phyloP scores from a whole-genome alignment of 768 basidiomycete genomes.

The Imleria badia region DNA sequence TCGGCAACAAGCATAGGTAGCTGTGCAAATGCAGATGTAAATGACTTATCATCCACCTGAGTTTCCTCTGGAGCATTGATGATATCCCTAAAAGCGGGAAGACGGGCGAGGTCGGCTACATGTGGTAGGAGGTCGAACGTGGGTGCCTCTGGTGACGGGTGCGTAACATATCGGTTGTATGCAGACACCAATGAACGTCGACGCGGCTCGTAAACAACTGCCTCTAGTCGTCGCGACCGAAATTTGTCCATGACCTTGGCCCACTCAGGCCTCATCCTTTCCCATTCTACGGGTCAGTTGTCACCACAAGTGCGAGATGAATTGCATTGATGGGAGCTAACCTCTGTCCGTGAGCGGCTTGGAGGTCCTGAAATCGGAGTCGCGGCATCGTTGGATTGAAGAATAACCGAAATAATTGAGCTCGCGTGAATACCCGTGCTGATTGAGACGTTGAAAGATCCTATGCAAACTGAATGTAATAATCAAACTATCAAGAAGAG shows the following conservation, averaged over 20 bases:
- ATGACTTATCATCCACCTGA: not conserved
- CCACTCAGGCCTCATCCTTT: constrained; percentile 1
- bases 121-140: not conserved
- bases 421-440: constrained; percentile 6
- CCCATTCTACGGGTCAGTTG: constrained; percentile 3
- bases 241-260: not conserved
- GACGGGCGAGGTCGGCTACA: not conserved
- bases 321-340: not conserved
- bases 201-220: not conserved
- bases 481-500: not conserved
- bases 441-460: constrained; percentile 7
- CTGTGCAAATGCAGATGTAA: constrained; percentile 8
- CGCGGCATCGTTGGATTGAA: not conserved
- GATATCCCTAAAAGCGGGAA: not conserved
- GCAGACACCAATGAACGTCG: not conserved
- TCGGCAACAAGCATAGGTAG: constrained; percentile 1
- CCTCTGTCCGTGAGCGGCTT: constrained; percentile 12
- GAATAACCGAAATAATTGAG: not conserved
- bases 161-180: not conserved
- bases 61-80: not conserved
- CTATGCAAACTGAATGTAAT: not conserved
- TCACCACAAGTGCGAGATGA: not conserved
- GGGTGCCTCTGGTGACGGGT: not conserved
- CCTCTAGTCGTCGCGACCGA: not conserved
- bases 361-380: not conserved